These are phyloP conservation scores for Aspergillus ochraceoroseus DNA, from an alignment of 2,329 filamentous ascomycete species.

Conservation along the genomic window DNA sequence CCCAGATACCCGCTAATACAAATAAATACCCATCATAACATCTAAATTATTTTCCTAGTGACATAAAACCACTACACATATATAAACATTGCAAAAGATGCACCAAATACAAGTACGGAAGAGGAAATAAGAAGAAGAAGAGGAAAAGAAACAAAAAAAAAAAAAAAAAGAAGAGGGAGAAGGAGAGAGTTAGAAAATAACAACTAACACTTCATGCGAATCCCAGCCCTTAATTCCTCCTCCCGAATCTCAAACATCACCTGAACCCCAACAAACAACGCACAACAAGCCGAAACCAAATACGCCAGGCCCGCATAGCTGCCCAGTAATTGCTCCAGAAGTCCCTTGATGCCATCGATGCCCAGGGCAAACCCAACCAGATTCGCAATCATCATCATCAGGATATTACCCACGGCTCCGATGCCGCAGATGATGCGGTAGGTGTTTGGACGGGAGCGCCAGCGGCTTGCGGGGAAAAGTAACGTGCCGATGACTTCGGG, in stretches of 20 bases:
- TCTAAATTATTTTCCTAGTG: too few relatives aligned
- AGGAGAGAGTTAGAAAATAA: too few relatives aligned
- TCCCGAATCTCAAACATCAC: conserved; percentile 96
- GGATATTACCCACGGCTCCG: conserved; percentile 74
- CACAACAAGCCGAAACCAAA: conserved; percentile 63
- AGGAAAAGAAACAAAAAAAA: too few relatives aligned
- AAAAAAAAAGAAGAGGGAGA: too few relatives aligned
- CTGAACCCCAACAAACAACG: conserved; percentile 78
- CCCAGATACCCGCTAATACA: too few relatives aligned
- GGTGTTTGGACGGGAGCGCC: conserved; percentile 61
- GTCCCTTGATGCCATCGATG: conserved; percentile 73
- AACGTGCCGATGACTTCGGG: conserved; percentile 72
- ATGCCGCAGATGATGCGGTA: conserved; percentile 77
- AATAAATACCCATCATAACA: not conserved
- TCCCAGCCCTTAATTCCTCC: conserved; percentile 73
- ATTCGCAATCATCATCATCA: conserved; percentile 96
- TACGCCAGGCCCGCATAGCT: conserved; percentile 74
- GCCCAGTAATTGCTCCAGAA: conserved; percentile 69
- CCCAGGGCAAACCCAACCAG: conserved; percentile 93
- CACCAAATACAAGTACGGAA: too few relatives aligned
- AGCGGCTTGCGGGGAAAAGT: conserved; percentile 69
- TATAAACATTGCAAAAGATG: too few relatives aligned
- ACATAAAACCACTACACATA: too few relatives aligned
- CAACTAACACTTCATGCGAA: conserved; percentile 77
- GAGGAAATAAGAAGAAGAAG: too few relatives aligned